Percentiles rank a stretch among this genome's conserved stretches.
Evolutionary conservation across 164 flowering plant genomes (phyloP).

Genomic region (Vitis cinerea): DNA sequence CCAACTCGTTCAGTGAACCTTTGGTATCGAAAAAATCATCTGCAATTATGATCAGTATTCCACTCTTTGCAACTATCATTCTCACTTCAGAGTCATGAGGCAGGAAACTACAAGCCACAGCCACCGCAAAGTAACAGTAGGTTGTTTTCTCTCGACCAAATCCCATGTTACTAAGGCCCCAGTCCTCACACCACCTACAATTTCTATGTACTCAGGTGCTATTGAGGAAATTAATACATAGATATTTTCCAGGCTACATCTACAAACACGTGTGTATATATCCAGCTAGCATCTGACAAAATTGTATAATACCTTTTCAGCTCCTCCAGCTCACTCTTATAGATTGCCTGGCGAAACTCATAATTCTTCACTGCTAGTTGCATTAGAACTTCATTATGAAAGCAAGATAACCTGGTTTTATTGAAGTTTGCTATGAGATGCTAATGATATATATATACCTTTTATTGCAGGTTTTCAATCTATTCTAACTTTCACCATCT

Average conservation of each 20-base stretch:
- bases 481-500: no score
- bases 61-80: conserved; percentile 21
- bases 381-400: conserved; percentile 8
- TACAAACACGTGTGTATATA: no score
- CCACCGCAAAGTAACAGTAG: conserved; percentile 4
- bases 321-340: conserved; percentile 22
- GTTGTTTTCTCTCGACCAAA: conserved; percentile 8
- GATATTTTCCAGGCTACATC: no score
- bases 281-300: no score
- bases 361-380: conserved; percentile 26
- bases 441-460: no score
- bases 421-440: no score
- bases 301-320: conserved; percentile 16
- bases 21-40: conserved; percentile 26
- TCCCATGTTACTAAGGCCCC: conserved; percentile 23
- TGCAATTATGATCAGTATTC: conserved; percentile 23
- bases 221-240: no score
- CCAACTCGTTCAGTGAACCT: conserved; percentile 11
- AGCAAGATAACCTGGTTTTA: conserved; percentile 19
- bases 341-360: conserved; percentile 21
- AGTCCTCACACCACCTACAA: no score
- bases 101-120: not conserved
- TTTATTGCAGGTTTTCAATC: no score
- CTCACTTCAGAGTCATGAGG: conserved; percentile 17
- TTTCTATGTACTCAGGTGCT: no score